Base-by-base conservation (phyloP, 495 filamentous ascomycete genomes). In the Mytilinidion resinicola region DNA sequence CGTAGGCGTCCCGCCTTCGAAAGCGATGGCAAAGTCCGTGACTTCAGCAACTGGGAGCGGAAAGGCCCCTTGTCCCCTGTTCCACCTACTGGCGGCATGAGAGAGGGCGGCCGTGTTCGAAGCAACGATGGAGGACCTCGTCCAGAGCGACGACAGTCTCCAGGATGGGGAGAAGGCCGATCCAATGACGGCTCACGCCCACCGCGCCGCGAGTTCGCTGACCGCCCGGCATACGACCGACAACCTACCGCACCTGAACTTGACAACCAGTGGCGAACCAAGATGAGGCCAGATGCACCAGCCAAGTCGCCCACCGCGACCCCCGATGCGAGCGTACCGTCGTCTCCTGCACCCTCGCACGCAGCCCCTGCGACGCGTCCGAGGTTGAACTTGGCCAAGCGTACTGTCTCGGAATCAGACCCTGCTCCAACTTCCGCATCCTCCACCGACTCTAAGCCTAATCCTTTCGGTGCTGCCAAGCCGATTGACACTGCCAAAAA, bases 41-140 rank as follows among this genome's bases (percentile, higher is more conserved):
- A 96, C 66, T 88, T 96, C 63, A 78, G 82, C 57, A 93, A 90
- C 74, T 98, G 93, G 93, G 92, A 96, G 72, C 88, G 93, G 55
- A 92, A 90, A 67, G 95, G 93, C 20, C 93, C 95, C 30, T 80
- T 96, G 44, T 87, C 91, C 42, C 88, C 91, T 9, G 71, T 80
- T 19, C 72, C 86, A 34, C 69, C 78, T 38, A 79, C 85, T 60
- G 80, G 78, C 39, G 68, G 65, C 57, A 75, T 76, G 50, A 77
- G 86, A 55, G 87, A 89, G 63, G 84, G 82, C 48, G 85, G 88
- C 53, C 85, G 88, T 42, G 80, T 85, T 54, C 76, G 81, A 58
- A 82, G 77, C 70, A 81, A 80, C 55, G 89, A 92, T 51, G 81
- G 82, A 59, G 69, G 78, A 48, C 71, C 76, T 53, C 79, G 80